phyloP scores from a whole-genome alignment of 2,329 filamentous ascomycete genomes.

The Paraphaeosphaeria sporulosa region DNA sequence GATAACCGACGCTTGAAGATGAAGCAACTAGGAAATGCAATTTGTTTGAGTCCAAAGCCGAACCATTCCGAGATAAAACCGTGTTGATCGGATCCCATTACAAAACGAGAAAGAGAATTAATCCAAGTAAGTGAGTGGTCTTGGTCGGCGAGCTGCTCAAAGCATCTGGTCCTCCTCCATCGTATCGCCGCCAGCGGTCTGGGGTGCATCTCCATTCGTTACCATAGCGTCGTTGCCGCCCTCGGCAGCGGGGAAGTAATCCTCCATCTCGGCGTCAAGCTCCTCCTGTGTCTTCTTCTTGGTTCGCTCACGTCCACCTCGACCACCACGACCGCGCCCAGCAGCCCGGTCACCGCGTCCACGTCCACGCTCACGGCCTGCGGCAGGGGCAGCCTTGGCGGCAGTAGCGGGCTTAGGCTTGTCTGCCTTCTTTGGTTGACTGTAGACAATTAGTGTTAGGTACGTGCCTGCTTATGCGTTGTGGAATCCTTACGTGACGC shows the following conservation, averaged over 20 bases:
- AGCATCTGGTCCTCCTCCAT: slow-evolving; percentile 53
- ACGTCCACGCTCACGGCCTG: slow-evolving; percentile 55
- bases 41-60: slow-evolving; percentile 10
- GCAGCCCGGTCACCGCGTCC: slow-evolving; percentile 36
- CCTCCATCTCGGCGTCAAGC: slow-evolving; percentile 95
- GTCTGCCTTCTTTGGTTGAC: slow-evolving; percentile 66
- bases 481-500: slow-evolving; percentile 70
- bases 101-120: slow-evolving; percentile 17
- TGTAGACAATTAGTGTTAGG: slow-evolving; percentile 40
- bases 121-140: slow-evolving; percentile 7
- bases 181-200: slow-evolving; percentile 50
- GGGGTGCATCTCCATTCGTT: slow-evolving; percentile 55
- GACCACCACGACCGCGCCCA: slow-evolving; percentile 57
- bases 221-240: slow-evolving; percentile 55
- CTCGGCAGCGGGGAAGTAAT: slow-evolving; percentile 76
- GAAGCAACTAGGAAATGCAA: slow-evolving; percentile 22
- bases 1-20: neutral
- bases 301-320: slow-evolving; percentile 59
- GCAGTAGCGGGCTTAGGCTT: slow-evolving; percentile 76
- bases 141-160: slow-evolving; percentile 23
- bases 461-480: neutral
- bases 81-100: slow-evolving; percentile 21
- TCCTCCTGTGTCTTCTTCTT: slow-evolving; percentile 97
- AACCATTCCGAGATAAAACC: slow-evolving; percentile 11
- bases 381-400: slow-evolving; percentile 68